Conservation (phyloP, 306 rosid species). For the Quercus mongolica region DNA sequence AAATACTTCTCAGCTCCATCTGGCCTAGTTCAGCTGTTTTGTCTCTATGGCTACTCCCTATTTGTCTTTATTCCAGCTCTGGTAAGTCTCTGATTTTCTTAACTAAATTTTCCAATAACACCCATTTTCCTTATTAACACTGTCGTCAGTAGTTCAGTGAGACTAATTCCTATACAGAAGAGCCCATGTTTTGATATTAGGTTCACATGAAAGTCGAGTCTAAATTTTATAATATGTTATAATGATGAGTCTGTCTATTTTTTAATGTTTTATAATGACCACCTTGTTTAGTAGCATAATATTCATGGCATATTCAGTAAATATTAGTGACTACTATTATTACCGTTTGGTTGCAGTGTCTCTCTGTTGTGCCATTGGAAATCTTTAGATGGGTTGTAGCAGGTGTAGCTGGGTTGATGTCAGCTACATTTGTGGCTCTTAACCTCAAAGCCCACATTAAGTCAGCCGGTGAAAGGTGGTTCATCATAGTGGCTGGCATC, state of each 20-base stretch:
- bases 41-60: slow-evolving; percentile 93
- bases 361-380: slow-evolving; percentile 78
- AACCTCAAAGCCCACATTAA: slow-evolving; percentile 87
- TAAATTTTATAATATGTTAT: background rate
- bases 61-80: slow-evolving; percentile 90
- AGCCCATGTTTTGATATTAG: background rate
- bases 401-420: slow-evolving; percentile 89
- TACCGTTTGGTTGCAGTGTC: slow-evolving; percentile 58
- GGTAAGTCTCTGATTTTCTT: slow-evolving; percentile 43
- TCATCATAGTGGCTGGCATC: slow-evolving; percentile 86
- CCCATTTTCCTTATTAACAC: background rate
- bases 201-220: background rate
- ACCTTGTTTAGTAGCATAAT: background rate
- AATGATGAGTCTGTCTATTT: background rate
- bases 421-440: slow-evolving; percentile 85
- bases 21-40: slow-evolving; percentile 82
- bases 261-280: background rate
- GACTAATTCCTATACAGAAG: too few species aligned
- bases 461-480: slow-evolving; percentile 92
- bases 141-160: background rate
- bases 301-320: background rate
- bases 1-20: slow-evolving; percentile 93
- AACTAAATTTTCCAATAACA: background rate
- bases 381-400: slow-evolving; percentile 84
- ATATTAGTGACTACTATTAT: background rate